These are phyloP conservation scores for Melocanna baccifera DNA, from an alignment of 176 grass and related monocot species.

Conservation along the genomic window DNA sequence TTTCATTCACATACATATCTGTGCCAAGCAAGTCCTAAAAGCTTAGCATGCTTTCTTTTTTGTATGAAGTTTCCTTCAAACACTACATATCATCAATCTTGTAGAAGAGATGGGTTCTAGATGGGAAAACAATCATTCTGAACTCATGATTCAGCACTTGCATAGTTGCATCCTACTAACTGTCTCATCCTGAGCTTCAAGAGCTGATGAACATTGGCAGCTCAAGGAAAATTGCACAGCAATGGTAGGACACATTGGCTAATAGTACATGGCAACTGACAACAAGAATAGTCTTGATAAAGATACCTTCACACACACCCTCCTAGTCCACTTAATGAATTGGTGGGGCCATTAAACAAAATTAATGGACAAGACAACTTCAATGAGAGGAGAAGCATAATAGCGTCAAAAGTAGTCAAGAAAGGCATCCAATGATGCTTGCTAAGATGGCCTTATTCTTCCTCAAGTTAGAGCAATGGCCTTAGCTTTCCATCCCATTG, in stretches of 20 bases:
- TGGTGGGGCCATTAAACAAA: constrained; percentile 12
- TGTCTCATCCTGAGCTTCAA: neutral
- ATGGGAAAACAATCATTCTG: neutral
- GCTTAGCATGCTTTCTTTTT: neutral
- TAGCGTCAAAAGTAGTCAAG: constrained; percentile 36
- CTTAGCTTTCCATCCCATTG: constrained; percentile 18
- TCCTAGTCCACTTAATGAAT: constrained; percentile 27
- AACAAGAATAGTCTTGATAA: constrained; percentile 20
- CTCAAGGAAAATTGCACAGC: neutral
- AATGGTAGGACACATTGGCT: neutral
- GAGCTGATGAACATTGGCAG: neutral
- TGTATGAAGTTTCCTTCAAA: neutral
- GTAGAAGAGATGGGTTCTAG: neutral
- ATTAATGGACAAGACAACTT: constrained; percentile 29
- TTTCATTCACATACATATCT: neutral
- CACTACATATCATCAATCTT: neutral
- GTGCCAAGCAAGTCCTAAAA: neutral
- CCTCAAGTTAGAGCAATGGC: constrained; percentile 35
- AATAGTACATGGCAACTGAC: neutral
- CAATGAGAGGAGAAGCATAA: constrained; percentile 8
- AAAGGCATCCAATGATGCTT: constrained; percentile 48
- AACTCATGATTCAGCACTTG: neutral
- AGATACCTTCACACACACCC: neutral
- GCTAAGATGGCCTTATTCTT: constrained; percentile 31
- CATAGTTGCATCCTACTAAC: neutral